phyloP scores from a whole-genome alignment of 345 rosid species.

The Boechera divaricarpa region DNA sequence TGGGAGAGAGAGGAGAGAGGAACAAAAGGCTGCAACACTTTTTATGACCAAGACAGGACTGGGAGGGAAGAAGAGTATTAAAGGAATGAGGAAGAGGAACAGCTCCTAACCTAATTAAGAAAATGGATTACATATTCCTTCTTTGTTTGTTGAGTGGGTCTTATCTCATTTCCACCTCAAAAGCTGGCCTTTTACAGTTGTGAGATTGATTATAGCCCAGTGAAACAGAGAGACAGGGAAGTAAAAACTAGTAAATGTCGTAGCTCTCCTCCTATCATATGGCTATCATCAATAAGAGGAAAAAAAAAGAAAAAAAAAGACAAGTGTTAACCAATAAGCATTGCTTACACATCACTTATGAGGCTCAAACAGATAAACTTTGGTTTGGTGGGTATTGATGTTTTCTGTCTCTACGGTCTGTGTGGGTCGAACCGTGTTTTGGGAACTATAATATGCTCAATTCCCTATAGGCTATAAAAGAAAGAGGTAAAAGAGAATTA shows the following conservation, averaged over 20 bases:
- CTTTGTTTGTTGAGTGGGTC: slow-evolving; percentile 44
- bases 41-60: slow-evolving; percentile 51
- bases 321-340: slow-evolving; percentile 42
- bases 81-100: slow-evolving; percentile 51
- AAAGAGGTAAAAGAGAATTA: slow-evolving; percentile 3
- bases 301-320: slow-evolving; percentile 11
- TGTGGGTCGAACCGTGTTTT: slow-evolving; percentile 43
- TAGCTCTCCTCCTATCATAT: slow-evolving; percentile 36
- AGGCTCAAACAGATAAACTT: slow-evolving; percentile 39
- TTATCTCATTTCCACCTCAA: slow-evolving; percentile 41
- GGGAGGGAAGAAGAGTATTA: slow-evolving; percentile 42
- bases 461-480: slow-evolving; percentile 19
- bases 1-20: slow-evolving; percentile 34
- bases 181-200: slow-evolving; percentile 43
- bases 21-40: slow-evolving; percentile 49
- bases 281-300: slow-evolving; percentile 12
- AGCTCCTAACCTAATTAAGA: slow-evolving; percentile 48
- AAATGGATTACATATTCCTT: slow-evolving; percentile 46
- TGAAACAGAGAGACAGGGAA: slow-evolving; percentile 22
- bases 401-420: slow-evolving; percentile 26
- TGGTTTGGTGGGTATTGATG: slow-evolving; percentile 43
- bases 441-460: slow-evolving; percentile 38
- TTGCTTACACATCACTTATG: slow-evolving; percentile 41
- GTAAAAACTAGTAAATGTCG: slow-evolving; percentile 38
- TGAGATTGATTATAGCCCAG: slow-evolving; percentile 38